Base-by-base conservation (phyloP, 352 stramenopile genomes). In the Globisporangium takayamanum region DNA sequence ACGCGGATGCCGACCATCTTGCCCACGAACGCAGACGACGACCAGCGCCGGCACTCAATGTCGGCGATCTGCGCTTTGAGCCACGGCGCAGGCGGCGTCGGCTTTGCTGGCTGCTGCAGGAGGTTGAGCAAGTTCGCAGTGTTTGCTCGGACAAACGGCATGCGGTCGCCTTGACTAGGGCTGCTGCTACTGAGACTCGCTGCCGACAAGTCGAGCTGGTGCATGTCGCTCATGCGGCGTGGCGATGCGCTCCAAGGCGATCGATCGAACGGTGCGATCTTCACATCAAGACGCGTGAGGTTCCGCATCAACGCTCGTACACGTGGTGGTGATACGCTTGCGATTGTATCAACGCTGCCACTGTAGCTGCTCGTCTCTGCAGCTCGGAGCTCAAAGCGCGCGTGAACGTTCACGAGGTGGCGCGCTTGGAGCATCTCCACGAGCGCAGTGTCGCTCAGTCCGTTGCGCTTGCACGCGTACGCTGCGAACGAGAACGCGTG, bases 1-100 rank as follows among this genome's bases (percentile, higher is more conserved):
- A 94, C 82, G 26, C 80, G 81, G 53, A 92, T 87, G 7, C 84
- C 84, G 61, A 94, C 87, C 79, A 92, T 89, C 50, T 92, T 94
- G 4, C 81, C 84, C 22, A 94, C 84, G 72, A 94, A 92, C 5
- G 82, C 82, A 25, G 81, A 94, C 30, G 84, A 94, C 44, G 84
- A 80, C 82, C 80, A 92, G 10, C 81, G 68, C n/a, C 84, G 67
- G 64, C 84, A 94, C 60, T 94, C 84, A 46, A 94, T 81, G 56
- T 94, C 84, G 7, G 82, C 83, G 50, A 94, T 87, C 58, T 94
- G 82, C n/a, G 82, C 76, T 33, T 87, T 86, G 22, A 90, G 46
- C 84, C 84, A 94, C 1, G 80, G 80, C 5, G 62, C 78, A 37
- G 70, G 68, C 0, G 71, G 55, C 26, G 73, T 54, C 20, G 67